phyloP scores from a whole-genome alignment of 495 filamentous ascomycete genomes.

The Xylaria longipes region DNA sequence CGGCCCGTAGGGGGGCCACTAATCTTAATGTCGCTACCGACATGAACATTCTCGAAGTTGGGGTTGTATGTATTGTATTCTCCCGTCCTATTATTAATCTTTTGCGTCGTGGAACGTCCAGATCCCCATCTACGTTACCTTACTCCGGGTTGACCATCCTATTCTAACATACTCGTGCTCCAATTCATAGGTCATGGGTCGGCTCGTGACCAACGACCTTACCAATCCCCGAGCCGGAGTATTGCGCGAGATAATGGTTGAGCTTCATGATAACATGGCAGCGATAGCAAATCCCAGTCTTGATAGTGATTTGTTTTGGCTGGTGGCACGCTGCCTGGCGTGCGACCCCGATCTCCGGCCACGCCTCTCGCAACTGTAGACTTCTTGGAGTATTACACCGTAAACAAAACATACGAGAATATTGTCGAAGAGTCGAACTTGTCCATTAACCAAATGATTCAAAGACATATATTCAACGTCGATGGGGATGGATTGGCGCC shows the following conservation, averaged over 20 bases:
- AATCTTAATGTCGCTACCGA: background rate
- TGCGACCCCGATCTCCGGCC: background rate
- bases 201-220: background rate
- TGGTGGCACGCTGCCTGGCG: background rate
- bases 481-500: background rate
- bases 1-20: no score
- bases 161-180: background rate
- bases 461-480: background rate
- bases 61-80: background rate
- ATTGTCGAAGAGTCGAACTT: background rate
- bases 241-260: background rate
- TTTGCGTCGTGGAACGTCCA: background rate
- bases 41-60: background rate
- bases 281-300: background rate
- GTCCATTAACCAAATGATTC: background rate
- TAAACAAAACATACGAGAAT: background rate
- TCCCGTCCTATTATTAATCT: background rate
- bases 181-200: background rate
- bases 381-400: background rate
- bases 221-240: background rate
- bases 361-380: background rate
- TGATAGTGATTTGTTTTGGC: background rate
- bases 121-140: background rate
- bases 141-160: background rate
- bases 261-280: background rate